A percentile compares a stretch with the other conserved stretches of the same genome.
phyloP scores from a whole-genome alignment of 441 rosid species.

The Euphorbia celastroides region DNA sequence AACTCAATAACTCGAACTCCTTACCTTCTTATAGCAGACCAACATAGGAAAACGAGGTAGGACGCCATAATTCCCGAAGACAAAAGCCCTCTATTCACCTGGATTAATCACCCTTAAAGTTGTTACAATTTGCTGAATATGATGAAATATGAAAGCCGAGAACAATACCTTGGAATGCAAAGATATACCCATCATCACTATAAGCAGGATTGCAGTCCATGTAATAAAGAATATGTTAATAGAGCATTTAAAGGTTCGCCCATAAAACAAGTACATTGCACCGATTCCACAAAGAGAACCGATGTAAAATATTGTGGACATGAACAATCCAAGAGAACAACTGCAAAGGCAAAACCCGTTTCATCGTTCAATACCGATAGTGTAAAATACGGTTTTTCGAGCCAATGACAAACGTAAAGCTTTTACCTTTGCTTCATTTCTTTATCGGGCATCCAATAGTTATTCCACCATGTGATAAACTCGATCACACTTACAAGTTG shows the following conservation, averaged over 20 bases:
- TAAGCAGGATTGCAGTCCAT: constrained; percentile 63
- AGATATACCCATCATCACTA: constrained; percentile 65
- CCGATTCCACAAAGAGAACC: constrained; percentile 57
- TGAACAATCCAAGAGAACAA: constrained; percentile 59
- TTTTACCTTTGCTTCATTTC: constrained; percentile 50
- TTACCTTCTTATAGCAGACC: constrained; percentile 95
- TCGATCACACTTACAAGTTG: constrained; percentile 82
- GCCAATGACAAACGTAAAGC: background rate
- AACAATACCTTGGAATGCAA: constrained; percentile 56
- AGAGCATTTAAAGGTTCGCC: constrained; percentile 36
- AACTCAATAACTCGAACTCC: background rate
- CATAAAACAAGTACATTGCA: constrained; percentile 52
- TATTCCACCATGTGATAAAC: constrained; percentile 88
- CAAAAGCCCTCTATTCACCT: constrained; percentile 74
- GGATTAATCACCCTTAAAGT: background rate
- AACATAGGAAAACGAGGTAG: constrained; percentile 80
- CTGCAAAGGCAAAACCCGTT: constrained; percentile 25
- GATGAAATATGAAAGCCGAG: background rate
- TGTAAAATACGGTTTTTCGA: constrained; percentile 19
- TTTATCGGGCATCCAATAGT: constrained; percentile 67
- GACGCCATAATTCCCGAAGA: constrained; percentile 88
- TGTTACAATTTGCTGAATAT: background rate
- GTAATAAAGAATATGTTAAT: constrained; percentile 84
- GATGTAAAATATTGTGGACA: constrained; percentile 48
- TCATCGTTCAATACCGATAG: background rate